Conservation (phyloP, 140 eudicot species). For the Bidens hawaiensis region DNA sequence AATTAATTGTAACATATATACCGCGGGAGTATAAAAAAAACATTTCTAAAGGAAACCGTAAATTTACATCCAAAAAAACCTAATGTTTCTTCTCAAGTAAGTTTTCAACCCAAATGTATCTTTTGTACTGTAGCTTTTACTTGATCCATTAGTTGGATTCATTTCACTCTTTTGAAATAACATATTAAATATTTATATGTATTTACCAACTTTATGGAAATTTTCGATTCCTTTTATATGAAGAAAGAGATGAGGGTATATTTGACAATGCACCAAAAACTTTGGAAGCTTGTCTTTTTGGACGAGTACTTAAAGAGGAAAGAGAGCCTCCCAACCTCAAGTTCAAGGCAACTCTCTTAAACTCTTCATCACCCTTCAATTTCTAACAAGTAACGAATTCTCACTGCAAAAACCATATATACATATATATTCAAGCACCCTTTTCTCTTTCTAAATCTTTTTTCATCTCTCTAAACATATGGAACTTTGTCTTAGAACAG, state of each 20-base stretch:
- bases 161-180: not conserved
- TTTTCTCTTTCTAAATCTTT: constrained; percentile 22
- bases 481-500: constrained; percentile 26
- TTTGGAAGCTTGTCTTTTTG: constrained; percentile 24
- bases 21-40: too few relatives aligned
- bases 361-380: constrained; percentile 23
- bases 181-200: not conserved
- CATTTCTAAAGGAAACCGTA: too few relatives aligned
- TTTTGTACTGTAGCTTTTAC: not conserved
- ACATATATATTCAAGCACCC: constrained; percentile 12
- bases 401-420: constrained; percentile 17
- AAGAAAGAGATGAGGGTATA: constrained; percentile 29
- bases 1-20: too few relatives aligned
- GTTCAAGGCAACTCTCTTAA: constrained; percentile 25
- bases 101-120: constrained; percentile 1
- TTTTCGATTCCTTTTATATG: constrained; percentile 1
- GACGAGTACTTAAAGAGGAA: constrained; percentile 34
- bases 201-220: not conserved
- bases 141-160: not conserved
- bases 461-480: constrained; percentile 24
- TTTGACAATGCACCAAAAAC: constrained; percentile 13
- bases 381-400: constrained; percentile 62
- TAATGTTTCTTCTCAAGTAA: not conserved
- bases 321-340: constrained; percentile 27
- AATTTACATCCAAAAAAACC: not conserved